These are phyloP conservation scores for Escovopsis sp. DNA, from an alignment of 2,329 filamentous ascomycete genomes.

Conservation along the genomic window DNA sequence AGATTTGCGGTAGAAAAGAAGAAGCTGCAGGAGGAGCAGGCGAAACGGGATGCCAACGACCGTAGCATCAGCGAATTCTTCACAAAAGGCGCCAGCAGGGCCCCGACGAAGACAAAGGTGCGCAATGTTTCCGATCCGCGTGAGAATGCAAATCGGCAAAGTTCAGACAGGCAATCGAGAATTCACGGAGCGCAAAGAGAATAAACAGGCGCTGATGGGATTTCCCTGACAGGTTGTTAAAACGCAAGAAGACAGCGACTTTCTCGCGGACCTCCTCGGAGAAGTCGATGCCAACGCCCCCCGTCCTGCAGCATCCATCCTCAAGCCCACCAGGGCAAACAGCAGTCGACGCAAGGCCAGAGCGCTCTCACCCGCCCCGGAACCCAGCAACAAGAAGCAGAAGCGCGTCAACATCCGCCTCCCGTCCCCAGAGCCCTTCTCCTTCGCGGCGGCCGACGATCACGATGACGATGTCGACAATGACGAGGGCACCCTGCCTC, in stretches of 20 bases:
- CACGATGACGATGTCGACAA: too few relatives aligned
- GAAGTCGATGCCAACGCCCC: conserved; percentile 70
- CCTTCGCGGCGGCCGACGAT: conserved; percentile 39
- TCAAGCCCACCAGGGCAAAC: conserved; percentile 32
- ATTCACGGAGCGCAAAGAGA: not conserved
- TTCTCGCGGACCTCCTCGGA: conserved; percentile 69
- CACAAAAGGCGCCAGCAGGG: conserved; percentile 53
- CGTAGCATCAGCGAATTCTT: conserved; percentile 93
- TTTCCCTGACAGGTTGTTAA: conserved; percentile 43
- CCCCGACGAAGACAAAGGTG: conserved; percentile 71
- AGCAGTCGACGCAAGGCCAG: conserved; percentile 66
- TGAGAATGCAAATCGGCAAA: too few relatives aligned
- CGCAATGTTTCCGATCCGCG: not conserved
- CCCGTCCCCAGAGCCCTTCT: conserved; percentile 28
- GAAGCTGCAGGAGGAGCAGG: conserved; percentile 74
- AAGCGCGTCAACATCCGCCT: conserved; percentile 36
- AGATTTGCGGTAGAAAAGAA: conserved; percentile 51
- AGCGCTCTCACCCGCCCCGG: conserved; percentile 59
- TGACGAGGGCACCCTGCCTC: conserved; percentile 40
- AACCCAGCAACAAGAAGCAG: conserved; percentile 39
- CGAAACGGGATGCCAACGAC: conserved; percentile 74
- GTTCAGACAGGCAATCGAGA: too few relatives aligned
- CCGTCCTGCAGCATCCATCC: too few relatives aligned
- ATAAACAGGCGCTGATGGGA: not conserved
- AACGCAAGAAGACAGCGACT: conserved; percentile 78